Evolutionary conservation across 208 protist genomes (phyloP), one percentile per base, ranked within the genome.

Genomic region (Balamuthia mandrillaris): DNA sequence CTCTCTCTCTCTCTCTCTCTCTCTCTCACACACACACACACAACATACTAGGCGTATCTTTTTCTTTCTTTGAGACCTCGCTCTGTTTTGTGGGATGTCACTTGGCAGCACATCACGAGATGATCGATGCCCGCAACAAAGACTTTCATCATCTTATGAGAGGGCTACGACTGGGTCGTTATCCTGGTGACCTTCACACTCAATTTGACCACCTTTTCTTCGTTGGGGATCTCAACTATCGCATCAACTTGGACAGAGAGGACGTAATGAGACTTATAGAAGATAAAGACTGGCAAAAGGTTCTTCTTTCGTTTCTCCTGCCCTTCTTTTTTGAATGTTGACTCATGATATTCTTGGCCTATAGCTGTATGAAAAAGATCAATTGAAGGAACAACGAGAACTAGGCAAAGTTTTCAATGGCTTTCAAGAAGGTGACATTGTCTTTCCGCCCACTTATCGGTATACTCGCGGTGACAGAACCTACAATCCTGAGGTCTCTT

Each of bases 131-230:
- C 2, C 79, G 79, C 44, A 85, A 85, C 33, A 58, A 85, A 29
- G 74, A 85, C 79, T 68, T 54, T 27, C 56, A 58, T 1, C 37
- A 72, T 24, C 33, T 85, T 61, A 58, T 85, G 58, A 9, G 42
- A 24, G 42, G 42, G 27, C 79, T 85, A 18, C 27, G 58, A 12
- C 79, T 85, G 16, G 60, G 58, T 1, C 35, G 42, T 12, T 58
- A 74, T 39, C 54, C 79, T 39, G 37, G 33, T 7, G 79, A 85
- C 47, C 42, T 85, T 21, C 39, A 54, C 61, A 21, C 47, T n/a
- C 79, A 85, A 31, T 85, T 85, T 44, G 58, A 85, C 79, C 58
- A 72, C 39, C 37, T 85, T 61, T 85, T 85, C 24, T 74, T 85
- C 79, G 14, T 42, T 0, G 79, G 79, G 16, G 79, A 85, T 35